A percentile compares a stretch with the other conserved stretches of the same genome.
These are phyloP conservation scores for Periconia sp. DNA, from an alignment of 2,329 filamentous ascomycete genomes.

Conservation along the genomic window DNA sequence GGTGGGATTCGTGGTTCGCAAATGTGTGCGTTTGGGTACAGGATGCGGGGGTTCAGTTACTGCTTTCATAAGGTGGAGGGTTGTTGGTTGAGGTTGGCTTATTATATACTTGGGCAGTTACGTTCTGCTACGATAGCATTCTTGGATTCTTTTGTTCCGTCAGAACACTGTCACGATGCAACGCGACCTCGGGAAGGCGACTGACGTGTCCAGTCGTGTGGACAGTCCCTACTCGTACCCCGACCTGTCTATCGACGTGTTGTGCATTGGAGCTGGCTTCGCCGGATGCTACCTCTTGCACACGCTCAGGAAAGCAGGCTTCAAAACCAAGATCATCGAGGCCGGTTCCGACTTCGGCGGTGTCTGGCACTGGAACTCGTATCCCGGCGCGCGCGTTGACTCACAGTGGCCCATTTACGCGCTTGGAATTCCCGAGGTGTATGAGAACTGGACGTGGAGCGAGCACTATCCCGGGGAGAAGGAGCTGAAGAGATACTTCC, in stretches of 20 bases:
- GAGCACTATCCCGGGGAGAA: constrained; percentile 52
- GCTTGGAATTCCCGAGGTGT: constrained; percentile 45
- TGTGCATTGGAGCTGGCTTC: constrained; percentile 36
- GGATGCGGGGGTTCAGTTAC: background rate
- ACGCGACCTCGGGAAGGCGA: background rate
- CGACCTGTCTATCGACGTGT: constrained; percentile 12
- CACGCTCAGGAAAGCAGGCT: constrained; percentile 28
- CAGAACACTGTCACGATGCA: background rate
- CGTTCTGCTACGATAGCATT: too few species aligned
- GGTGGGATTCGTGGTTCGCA: too few species aligned
- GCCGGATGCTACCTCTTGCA: constrained; percentile 38
- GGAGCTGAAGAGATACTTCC: constrained; percentile 58
- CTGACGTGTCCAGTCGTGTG: background rate
- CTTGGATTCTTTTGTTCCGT: too few species aligned
- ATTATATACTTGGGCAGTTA: too few species aligned
- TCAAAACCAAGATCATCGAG: constrained; percentile 27
- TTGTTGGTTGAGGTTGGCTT: too few species aligned
- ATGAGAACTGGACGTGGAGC: constrained; percentile 54
- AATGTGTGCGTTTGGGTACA: background rate
- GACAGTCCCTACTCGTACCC: constrained; percentile 2
- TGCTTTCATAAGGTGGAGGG: background rate
- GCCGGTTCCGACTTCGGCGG: constrained; percentile 38
- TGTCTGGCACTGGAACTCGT: constrained; percentile 34
- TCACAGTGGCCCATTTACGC: constrained; percentile 46
- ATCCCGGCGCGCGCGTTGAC: constrained; percentile 45